These are phyloP conservation scores for Rubia tinctorum DNA, from an alignment of 305 asterid species.

Conservation along the genomic window DNA sequence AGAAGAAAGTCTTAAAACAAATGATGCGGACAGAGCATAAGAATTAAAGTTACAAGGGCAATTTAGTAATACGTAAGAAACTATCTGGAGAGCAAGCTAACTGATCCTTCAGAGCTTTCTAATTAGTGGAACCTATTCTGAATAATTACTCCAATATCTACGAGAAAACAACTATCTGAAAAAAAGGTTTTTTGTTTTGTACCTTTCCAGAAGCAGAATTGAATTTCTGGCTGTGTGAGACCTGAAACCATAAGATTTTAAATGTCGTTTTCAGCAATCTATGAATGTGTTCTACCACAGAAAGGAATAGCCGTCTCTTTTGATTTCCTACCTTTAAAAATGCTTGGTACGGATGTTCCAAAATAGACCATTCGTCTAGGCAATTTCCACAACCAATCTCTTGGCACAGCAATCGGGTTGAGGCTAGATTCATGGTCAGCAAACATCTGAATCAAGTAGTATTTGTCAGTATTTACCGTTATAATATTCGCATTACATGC, in stretches of 20 bases:
- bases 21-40: background rate
- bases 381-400: conserved; percentile 87
- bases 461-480: conserved; percentile 7
- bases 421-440: conserved; percentile 93
- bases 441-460: conserved; percentile 59
- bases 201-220: conserved; percentile 98
- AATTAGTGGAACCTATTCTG: background rate
- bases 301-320: background rate
- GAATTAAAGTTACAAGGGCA: background rate
- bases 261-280: conserved; percentile 1
- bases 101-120: background rate
- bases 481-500: background rate
- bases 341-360: conserved; percentile 92
- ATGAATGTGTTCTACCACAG: background rate
- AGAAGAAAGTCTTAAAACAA: background rate
- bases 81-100: background rate
- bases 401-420: conserved; percentile 75
- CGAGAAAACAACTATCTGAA: background rate
- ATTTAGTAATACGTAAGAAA: background rate
- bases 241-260: conserved; percentile 46
- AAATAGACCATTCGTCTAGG: conserved; percentile 84
- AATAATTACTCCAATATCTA: background rate
- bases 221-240: conserved; percentile 68
- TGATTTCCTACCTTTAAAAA: conserved; percentile 67
- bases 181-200: conserved; percentile 18